Evolutionary conservation across 2,329 filamentous ascomycete species (phyloP), one percentile per base, ranked within the genome.

Genomic region (Rasamsonia emersonii): DNA sequence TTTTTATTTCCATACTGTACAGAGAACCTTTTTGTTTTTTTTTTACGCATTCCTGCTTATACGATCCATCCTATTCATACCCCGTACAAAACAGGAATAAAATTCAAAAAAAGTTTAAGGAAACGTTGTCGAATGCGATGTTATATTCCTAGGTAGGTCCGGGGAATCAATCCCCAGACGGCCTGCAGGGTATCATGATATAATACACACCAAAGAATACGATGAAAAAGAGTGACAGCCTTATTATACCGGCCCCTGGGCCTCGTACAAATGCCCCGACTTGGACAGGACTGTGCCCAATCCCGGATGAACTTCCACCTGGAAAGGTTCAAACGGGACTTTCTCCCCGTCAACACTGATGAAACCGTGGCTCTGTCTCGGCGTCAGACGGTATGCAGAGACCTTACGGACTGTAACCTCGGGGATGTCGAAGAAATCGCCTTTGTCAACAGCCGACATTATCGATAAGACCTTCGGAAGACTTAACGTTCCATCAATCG

Each of bases 311-410:
- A 95, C 71, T 61, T 98, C 91, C 2, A 79, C 85, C 64, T 98
- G 91, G 53, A 95, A 93, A 0, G 85, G 82, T 46, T 80, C 80
- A 54, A 93, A 96, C 0, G 86, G 82, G 3, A 93, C 70, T 33
- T 74, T 72, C 61, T 98, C 91, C 21, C 91, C 91, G 51, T 96
- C 91, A 43, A 98, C 86, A 54, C 86, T 93, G 54, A 98, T 93
- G 55, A 83, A 91, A 2, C 89, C 89, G 40, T 73, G 65, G 47
- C 79, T 71, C 40, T 80, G 63, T 32, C 75, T 77, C 0, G 91
- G 91, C 3, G 79, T 79, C 41, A 98, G 79, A 24, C 91, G 74
- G 54, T 91, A 95, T 0, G 81, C 91, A n/a, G 73, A 71, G 3
- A 95, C 72, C 57, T 98, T 98, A 47, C 79, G 75, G 57, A 95